Base-by-base conservation (phyloP, 495 filamentous ascomycete species). In the Xylaria castorea region DNA sequence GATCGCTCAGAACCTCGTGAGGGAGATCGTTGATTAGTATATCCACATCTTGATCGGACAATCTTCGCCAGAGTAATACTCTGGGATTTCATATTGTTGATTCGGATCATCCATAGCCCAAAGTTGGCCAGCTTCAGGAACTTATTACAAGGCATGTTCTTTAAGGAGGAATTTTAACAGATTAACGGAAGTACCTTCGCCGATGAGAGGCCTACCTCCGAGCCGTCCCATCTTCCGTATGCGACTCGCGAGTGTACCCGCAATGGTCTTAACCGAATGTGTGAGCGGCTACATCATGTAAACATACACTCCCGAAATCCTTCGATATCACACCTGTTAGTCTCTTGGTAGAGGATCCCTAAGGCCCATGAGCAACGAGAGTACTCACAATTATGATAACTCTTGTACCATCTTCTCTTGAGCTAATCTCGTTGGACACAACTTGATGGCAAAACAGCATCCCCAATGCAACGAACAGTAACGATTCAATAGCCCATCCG, bases 51-150 rank as follows among this genome's bases (percentile, higher is more conserved):
- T n/a, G n/a, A n/a, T n/a, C n/a, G n/a, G n/a, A n/a, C 30, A 12
- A 60, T 14, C 34, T 32, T 25, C 55, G 55, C 16, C 55, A 30
- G 4, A 60, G 55, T 30, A 60, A 30, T 18, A 30, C 55, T 60
- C 18, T 34, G 32, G 27, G 57, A n/a, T 61, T n/a, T 32, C 57
- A 61, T 61, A 61, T 61, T 38, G 32, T 61, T 38, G 57, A n/a
- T n/a, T 38, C 32, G 25, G 57, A 32, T 61, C 1, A 20, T 34
- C 27, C 14, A 61, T 38, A 22, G 30, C 32, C 57, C 57, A 61
- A 5, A 34, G 57, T 11, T 32, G 32, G 27, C 32, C 32, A 61
- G 57, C 57, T 61, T 61, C 57, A 38, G 38, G 32, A 61, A 7
- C 38, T 25, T 57, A 4, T 32, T 8, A 32, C 9, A 27, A 57